Evolutionary conservation across 73 alveolate genomes (phyloP).

Genomic region (Paramecium caudatum): DNA sequence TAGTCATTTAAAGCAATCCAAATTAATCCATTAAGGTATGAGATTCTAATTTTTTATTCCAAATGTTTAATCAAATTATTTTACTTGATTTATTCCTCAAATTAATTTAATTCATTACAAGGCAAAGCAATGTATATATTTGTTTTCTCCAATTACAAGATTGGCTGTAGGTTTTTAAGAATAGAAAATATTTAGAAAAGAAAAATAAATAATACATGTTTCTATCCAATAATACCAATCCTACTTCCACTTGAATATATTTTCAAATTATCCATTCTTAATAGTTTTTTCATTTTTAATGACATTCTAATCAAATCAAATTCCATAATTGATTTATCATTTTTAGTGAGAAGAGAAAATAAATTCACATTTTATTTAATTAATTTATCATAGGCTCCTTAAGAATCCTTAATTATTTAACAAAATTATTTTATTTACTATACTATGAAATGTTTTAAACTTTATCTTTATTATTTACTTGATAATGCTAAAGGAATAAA

Average conservation of each 20-base stretch:
- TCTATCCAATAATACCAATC: background rate
- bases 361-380: background rate
- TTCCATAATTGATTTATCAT: background rate
- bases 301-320: background rate
- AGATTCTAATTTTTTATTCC: too few species aligned
- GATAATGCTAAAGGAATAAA: background rate
- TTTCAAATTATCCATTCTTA: background rate
- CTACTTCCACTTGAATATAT: background rate
- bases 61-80: too few species aligned
- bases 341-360: background rate
- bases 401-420: background rate
- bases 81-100: too few species aligned
- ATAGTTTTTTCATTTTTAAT: background rate
- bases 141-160: too few species aligned
- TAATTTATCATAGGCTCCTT: background rate
- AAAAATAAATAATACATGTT: too few species aligned
- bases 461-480: background rate
- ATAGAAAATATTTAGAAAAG: too few species aligned
- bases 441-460: background rate
- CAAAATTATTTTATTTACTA: background rate
- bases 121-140: too few species aligned
- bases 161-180: too few species aligned
- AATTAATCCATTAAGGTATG: too few species aligned
- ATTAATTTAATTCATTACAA: too few species aligned
- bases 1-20: too few species aligned